A percentile compares a stretch with the other conserved stretches of the same genome.
Conservation (phyloP, 78 protist species). For the Monosiga brevicollis region DNA sequence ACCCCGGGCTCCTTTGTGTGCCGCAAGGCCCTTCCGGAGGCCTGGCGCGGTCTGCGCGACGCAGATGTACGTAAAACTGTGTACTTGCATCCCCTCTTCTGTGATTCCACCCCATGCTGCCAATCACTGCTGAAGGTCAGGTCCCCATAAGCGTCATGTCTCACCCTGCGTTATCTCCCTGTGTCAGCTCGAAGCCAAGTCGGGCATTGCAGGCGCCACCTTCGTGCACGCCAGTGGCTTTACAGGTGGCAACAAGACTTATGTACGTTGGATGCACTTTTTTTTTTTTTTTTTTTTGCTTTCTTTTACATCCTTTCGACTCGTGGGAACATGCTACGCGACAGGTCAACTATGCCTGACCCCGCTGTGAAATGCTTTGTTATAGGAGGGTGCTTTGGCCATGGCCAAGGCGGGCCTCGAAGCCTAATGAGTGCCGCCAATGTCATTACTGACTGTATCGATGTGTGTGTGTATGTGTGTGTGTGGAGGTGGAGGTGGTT, state of each 20-base stretch:
- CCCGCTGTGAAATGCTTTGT: neutral
- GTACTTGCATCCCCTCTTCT: too few species aligned
- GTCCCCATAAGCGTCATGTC: too few species aligned
- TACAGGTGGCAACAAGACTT: constrained; percentile 71
- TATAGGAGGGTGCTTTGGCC: neutral
- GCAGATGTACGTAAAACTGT: neutral
- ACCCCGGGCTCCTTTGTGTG: neutral
- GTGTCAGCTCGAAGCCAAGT: neutral
- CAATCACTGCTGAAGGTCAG: too few species aligned
- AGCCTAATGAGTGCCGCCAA: too few species aligned
- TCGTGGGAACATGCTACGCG: too few species aligned
- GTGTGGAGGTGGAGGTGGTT: too few species aligned
- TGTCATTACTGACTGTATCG: too few species aligned
- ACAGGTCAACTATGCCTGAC: too few species aligned
- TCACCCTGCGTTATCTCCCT: too few species aligned
- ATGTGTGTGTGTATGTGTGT: too few species aligned
- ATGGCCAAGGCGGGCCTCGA: neutral
- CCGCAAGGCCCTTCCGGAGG: constrained; percentile 26
- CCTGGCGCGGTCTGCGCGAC: constrained; percentile 75
- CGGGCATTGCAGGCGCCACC: constrained; percentile 25
- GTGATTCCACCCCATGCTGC: too few species aligned
- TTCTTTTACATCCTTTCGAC: neutral
- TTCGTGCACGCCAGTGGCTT: constrained; percentile 64
- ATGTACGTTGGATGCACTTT: neutral
- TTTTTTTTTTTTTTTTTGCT: neutral